Evolutionary conservation across 257 asterid species (phyloP).

Genomic region (Solanum dulcamara): DNA sequence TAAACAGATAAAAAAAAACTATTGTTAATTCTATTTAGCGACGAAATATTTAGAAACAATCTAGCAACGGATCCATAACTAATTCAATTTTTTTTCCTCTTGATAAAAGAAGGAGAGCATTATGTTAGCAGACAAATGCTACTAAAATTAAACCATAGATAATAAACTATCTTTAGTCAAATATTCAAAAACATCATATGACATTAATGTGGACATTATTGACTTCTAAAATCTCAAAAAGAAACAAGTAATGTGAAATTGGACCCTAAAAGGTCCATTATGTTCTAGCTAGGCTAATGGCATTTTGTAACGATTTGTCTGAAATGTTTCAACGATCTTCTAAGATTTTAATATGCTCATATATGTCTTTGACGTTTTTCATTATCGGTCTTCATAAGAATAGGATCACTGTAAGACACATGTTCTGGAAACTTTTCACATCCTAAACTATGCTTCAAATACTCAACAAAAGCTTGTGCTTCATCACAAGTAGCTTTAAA

Average conservation of each 20-base stretch:
- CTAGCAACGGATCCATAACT: no score
- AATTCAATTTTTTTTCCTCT: no score
- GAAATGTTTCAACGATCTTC: neutral
- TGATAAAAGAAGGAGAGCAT: no score
- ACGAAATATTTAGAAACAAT: no score
- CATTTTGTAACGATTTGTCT: neutral
- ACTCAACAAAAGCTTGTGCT: constrained; percentile 2
- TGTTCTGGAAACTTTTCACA: neutral
- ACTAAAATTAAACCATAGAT: neutral
- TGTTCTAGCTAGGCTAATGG: neutral
- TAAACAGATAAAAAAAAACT: no score
- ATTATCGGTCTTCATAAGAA: neutral
- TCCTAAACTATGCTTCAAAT: neutral
- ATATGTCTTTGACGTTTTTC: neutral
- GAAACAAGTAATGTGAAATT: neutral
- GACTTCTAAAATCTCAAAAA: neutral
- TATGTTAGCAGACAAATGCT: no score
- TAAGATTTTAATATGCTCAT: neutral
- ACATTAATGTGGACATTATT: neutral
- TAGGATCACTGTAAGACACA: neutral
- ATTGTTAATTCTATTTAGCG: no score
- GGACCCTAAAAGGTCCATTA: neutral
- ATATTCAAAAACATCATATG: neutral
- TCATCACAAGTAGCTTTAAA: constrained; percentile 3
- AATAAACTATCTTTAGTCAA: neutral